Evolutionary conservation across 2,329 filamentous ascomycete genomes (phyloP).

Genomic region (Claviceps fusiformis): DNA sequence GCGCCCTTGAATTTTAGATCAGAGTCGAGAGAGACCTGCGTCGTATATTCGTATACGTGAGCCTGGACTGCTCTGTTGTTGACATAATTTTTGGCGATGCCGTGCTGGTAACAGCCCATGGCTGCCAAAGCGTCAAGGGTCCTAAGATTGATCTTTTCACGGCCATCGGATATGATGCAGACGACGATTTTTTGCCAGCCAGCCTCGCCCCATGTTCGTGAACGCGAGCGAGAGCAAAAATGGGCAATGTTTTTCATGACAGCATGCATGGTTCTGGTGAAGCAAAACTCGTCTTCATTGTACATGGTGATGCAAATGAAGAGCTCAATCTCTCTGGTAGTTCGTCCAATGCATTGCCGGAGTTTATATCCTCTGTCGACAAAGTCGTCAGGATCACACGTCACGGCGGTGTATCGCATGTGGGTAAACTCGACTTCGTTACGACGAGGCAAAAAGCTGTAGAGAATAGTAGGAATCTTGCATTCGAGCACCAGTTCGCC

Average conservation of each 20-base stretch:
- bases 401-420: constrained; percentile 98
- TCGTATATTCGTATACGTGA: constrained; percentile 98
- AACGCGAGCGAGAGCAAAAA: constrained; percentile 86
- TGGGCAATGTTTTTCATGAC: constrained; percentile 97
- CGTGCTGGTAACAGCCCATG: constrained; percentile 95
- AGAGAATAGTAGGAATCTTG: constrained; percentile 96
- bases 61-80: constrained; percentile 92
- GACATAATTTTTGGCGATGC: constrained; percentile 96
- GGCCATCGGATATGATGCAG: constrained; percentile 88
- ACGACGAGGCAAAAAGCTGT: constrained; percentile 86
- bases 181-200: constrained; percentile 99
- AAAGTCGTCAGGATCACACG: constrained; percentile 92
- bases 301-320: constrained; percentile 99
- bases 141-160: constrained; percentile 77
- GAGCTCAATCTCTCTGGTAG: constrained; percentile 78
- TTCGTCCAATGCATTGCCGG: constrained; percentile 76
- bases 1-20: constrained; percentile 98
- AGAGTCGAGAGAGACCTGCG: constrained; percentile 87
- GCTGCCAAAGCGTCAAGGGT: constrained; percentile 90
- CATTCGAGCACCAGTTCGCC: constrained; percentile 95
- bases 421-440: constrained; percentile 96
- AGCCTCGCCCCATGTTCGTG: constrained; percentile 88
- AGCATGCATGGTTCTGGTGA: constrained; percentile 95
- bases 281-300: constrained; percentile 94
- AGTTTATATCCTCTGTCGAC: constrained; percentile 79